Evolutionary conservation across 2,329 filamentous ascomycete species (phyloP).

Genomic region (Fusarium papillatum): DNA sequence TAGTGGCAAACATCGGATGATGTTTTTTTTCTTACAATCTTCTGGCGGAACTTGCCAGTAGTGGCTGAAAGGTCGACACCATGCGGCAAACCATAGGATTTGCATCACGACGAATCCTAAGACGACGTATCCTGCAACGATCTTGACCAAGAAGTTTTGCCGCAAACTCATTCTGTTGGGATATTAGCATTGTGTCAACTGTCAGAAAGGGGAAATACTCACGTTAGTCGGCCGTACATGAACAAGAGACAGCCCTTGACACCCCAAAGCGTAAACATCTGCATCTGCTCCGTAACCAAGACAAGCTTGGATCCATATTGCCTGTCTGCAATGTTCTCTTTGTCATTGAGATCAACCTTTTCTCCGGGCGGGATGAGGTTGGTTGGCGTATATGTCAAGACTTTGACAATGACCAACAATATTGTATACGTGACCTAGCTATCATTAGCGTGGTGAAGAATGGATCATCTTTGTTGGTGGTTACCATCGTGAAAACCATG

Average conservation of each 20-base stretch:
- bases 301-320: constrained; percentile 71
- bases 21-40: constrained; percentile 49
- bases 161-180: constrained; percentile 53
- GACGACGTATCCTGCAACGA: constrained; percentile 59
- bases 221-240: constrained; percentile 67
- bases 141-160: constrained; percentile 59
- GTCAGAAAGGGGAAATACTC: constrained; percentile 11
- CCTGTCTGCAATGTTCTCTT: constrained; percentile 54
- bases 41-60: constrained; percentile 63
- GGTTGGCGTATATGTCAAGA: constrained; percentile 57
- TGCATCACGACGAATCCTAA: constrained; percentile 62
- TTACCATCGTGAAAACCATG: constrained; percentile 64
- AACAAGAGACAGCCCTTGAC: constrained; percentile 67
- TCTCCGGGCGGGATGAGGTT: constrained; percentile 69
- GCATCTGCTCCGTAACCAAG: constrained; percentile 70
- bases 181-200: accelerated
- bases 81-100: constrained; percentile 61
- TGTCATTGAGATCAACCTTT: constrained; percentile 58
- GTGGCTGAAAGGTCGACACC: constrained; percentile 65
- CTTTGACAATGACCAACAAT: constrained; percentile 38
- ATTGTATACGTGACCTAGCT: constrained; percentile 35
- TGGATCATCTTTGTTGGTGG: constrained; percentile 3
- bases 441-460: not conserved
- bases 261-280: constrained; percentile 69
- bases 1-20: not conserved